phyloP scores from a whole-genome alignment of 257 asterid genomes.

The Oldenlandia corymbosa region DNA sequence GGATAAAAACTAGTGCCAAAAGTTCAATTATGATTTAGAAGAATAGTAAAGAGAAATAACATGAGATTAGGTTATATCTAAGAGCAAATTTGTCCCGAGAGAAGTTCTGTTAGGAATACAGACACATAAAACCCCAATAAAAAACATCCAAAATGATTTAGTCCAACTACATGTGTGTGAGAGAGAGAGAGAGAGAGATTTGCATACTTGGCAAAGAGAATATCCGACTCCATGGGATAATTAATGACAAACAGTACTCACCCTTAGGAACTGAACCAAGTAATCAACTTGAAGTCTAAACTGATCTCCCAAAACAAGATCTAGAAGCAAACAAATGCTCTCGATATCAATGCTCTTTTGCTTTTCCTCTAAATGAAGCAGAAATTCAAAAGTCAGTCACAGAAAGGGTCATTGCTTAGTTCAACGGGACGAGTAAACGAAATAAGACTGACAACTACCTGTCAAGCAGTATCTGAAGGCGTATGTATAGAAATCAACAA shows the following conservation, averaged over 20 bases:
- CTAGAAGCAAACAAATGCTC: constrained; percentile 58
- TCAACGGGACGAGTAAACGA: neutral
- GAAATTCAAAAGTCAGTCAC: constrained; percentile 10
- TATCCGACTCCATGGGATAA: neutral
- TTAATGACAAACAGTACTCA: constrained; percentile 20
- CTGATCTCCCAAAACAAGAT: constrained; percentile 59
- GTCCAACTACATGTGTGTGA: neutral
- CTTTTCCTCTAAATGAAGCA: constrained; percentile 62
- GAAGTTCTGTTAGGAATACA: neutral
- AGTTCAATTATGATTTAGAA: too few relatives aligned
- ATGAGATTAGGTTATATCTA: neutral
- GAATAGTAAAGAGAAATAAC: neutral
- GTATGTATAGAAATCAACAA: constrained; percentile 55
- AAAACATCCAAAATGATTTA: neutral
- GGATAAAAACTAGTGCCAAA: neutral
- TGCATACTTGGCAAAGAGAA: neutral
- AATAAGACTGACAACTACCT: constrained; percentile 31
- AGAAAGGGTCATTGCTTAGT: neutral
- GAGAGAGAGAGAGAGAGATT: neutral
- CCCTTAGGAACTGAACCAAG: constrained; percentile 58
- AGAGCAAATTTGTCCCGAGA: too few relatives aligned
- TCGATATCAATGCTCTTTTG: constrained; percentile 88
- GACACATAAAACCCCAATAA: neutral
- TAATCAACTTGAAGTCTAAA: constrained; percentile 57
- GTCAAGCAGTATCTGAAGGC: constrained; percentile 68